phyloP scores from a whole-genome alignment of 805 yeast genomes.

The Spathaspora gorwiae region DNA sequence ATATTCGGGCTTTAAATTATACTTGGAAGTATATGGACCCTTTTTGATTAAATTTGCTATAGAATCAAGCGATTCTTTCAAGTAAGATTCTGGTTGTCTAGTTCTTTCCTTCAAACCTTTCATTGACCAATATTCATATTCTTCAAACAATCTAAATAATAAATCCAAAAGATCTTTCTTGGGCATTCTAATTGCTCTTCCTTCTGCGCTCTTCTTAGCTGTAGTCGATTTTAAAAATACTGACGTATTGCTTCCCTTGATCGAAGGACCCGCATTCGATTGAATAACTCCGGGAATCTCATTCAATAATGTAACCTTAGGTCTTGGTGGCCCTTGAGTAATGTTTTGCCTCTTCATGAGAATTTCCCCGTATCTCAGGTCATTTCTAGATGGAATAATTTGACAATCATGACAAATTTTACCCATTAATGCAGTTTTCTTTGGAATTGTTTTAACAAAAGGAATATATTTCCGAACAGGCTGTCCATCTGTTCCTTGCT shows the following conservation, averaged over 20 bases:
- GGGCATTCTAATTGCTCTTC: conserved; percentile 92
- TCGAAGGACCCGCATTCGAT: conserved; percentile 80
- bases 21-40: conserved; percentile 94
- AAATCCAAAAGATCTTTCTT: conserved; percentile 85
- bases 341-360: conserved; percentile 48
- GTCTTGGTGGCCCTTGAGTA: conserved; percentile 47
- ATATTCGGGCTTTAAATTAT: conserved; percentile 85
- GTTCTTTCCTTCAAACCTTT: conserved; percentile 92
- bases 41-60: conserved; percentile 87
- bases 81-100: conserved; percentile 89
- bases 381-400: conserved; percentile 72
- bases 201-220: conserved; percentile 53
- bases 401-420: conserved; percentile 91
- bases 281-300: conserved; percentile 85
- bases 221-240: conserved; percentile 51
- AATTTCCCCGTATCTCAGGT: conserved; percentile 64
- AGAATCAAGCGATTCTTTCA: conserved; percentile 85
- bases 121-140: conserved; percentile 94
- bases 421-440: conserved; percentile 80
- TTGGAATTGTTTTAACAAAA: conserved; percentile 82
- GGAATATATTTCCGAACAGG: conserved; percentile 54
- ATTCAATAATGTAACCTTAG: conserved; percentile 65
- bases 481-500: conserved; percentile 22
- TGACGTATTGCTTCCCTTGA: conserved; percentile 63
- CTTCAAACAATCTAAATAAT: conserved; percentile 85